phyloP scores from a whole-genome alignment of 768 basidiomycete genomes.

The Amanita muscaria region DNA sequence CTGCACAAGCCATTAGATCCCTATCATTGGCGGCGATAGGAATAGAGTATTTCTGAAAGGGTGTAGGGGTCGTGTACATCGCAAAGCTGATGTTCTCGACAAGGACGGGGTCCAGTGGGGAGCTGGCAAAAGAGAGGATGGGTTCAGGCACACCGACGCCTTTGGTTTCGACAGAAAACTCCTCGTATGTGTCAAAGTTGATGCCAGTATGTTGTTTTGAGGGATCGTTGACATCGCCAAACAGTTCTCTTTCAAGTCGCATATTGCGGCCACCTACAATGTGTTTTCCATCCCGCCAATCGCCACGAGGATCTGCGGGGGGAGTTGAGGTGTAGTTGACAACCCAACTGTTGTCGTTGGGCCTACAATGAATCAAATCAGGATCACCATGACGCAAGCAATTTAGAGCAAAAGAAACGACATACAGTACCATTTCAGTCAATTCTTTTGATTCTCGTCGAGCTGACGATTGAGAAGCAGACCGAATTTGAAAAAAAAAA shows the following conservation, averaged over 20 bases:
- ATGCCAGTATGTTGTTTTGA: conserved; percentile 93
- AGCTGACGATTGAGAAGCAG: too few species aligned
- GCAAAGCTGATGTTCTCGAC: conserved; percentile 92
- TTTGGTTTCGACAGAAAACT: conserved; percentile 98
- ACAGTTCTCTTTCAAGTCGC: conserved; percentile 93
- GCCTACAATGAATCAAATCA: too few species aligned
- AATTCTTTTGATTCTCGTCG: too few species aligned
- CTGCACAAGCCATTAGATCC: conserved; percentile 93
- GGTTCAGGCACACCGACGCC: conserved; percentile 97
- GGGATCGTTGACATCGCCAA: conserved; percentile 79
- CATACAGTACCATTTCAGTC: too few species aligned
- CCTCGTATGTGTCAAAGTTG: conserved; percentile 99
- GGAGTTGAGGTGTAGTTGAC: conserved; percentile 59
- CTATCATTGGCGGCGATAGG: conserved; percentile 89
- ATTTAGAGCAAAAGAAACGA: too few species aligned
- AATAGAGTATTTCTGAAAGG: conserved; percentile 99
- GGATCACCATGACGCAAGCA: too few species aligned
- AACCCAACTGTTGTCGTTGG: too few species aligned
- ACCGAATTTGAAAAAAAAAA: too few species aligned
- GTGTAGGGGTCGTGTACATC: conserved; percentile 92
- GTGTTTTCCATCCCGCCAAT: conserved; percentile 84
- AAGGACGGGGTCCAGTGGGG: conserved; percentile 87
- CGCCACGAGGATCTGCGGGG: conserved; percentile 37
- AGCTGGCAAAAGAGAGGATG: conserved; percentile 73
- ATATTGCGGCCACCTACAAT: conserved; percentile 74